Evolutionary conservation across 129 eudicot genomes (phyloP).

Genomic region (Flaveria bidentis): DNA sequence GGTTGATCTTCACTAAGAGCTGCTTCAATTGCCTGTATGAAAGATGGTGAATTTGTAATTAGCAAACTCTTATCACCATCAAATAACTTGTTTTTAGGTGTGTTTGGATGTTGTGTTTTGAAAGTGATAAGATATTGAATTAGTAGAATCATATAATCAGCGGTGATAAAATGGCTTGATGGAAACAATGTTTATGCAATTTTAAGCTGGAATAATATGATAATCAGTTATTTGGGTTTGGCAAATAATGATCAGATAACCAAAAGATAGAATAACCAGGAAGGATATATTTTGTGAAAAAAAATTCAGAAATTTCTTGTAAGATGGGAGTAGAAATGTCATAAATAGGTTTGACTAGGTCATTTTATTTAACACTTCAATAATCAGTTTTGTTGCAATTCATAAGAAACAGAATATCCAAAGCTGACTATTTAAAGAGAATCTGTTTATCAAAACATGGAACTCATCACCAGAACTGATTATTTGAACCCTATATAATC

Average conservation of each 20-base stretch:
- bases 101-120: background rate
- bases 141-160: background rate
- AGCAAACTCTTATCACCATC: background rate
- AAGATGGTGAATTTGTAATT: background rate
- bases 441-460: too few relatives aligned
- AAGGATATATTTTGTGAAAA: too few relatives aligned
- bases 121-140: background rate
- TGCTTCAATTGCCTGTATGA: conserved; percentile 80
- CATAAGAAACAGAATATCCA: background rate
- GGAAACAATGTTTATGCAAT: background rate
- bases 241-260: background rate
- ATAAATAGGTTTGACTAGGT: too few relatives aligned
- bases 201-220: background rate
- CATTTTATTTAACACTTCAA: too few relatives aligned
- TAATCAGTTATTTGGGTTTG: background rate
- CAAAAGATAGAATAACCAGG: background rate
- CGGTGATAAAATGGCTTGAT: background rate
- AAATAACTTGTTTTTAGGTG: background rate
- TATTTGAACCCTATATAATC: background rate
- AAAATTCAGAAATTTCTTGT: too few relatives aligned
- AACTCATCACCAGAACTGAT: background rate
- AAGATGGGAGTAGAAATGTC: too few relatives aligned
- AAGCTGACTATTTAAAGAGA: background rate
- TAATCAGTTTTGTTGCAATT: background rate
- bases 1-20: conserved; percentile 77